Base-by-base conservation (phyloP, 805 yeast genomes). In the Ascoidea tarda region DNA sequence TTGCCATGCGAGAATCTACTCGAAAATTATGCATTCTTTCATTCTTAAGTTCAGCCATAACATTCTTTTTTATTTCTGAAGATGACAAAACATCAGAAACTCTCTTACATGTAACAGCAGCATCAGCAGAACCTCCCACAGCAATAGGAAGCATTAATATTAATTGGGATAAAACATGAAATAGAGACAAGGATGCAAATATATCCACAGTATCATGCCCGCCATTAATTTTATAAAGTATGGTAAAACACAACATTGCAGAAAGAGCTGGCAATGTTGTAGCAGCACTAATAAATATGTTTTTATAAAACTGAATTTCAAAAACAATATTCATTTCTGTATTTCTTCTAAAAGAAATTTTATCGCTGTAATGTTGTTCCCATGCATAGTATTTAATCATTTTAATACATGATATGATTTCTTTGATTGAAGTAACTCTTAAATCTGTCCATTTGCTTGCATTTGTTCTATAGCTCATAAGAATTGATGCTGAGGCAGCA, bases 321-420 rank as follows among this genome's bases (percentile, higher is more conserved):
- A 80, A 74, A 54, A 90, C 75, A 50, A 72, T 69, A 4, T 61
- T 59, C 76, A 86, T 81, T 66, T 89, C 97, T 21, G 69, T 62
- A 0, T 62, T 60, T 63, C 97, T 77, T 32, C 78, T 71, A 10
- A 70, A 73, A 14, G 77, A 61, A 44, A 90, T 75, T 51, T 74
- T 69, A 6, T 73, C 64, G 52, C 73, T 73, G 63, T 87, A 90
- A 0, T 96, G 89, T 38, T 72, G 73, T 67, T 90, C 97, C 96
- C 96, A 90, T 1, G 95, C 86, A 64, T 89, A 90, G 64, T 77
- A 85, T 69, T 90, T 90, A 65, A 90, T 86, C 70, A 84, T 76
- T 62, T 85, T 87, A 74, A 90, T 77, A 58, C 84, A 80, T 61
- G 77, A 80, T 57, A 90, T 71, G 33, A 88, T 78, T 65, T 90